Percentiles rank a stretch among this genome's conserved stretches.
Evolutionary conservation across 1,284 basidiomycete species (phyloP).

Genomic region (Malassezia slooffiae): DNA sequence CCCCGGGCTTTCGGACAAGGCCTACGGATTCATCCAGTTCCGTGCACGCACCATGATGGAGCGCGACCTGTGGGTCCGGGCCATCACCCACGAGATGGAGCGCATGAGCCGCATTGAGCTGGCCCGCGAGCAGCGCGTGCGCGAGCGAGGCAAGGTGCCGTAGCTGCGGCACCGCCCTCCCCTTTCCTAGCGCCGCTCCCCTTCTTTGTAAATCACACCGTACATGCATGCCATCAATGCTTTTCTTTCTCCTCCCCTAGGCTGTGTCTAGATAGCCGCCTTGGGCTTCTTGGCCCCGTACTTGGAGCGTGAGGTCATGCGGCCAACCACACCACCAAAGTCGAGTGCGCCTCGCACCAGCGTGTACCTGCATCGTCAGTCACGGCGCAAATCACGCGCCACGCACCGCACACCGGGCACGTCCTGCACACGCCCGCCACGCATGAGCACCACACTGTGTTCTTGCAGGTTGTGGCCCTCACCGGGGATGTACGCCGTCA

Average conservation of each 20-base stretch:
- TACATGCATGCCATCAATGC: neutral
- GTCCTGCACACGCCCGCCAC: constrained; percentile 93
- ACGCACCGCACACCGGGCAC: constrained; percentile 54
- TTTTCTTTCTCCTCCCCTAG: neutral
- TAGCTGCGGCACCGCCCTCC: too few species aligned
- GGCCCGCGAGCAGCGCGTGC: constrained; percentile 38
- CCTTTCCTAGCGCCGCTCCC: too few species aligned
- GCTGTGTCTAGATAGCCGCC: constrained; percentile 6
- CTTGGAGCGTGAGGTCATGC: constrained; percentile 71
- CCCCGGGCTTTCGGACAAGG: constrained; percentile 56
- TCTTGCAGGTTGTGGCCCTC: constrained; percentile 98
- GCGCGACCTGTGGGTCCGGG: constrained; percentile 77
- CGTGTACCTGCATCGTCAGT: constrained; percentile 90
- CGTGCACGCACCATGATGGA: constrained; percentile 67
- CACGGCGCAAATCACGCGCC: neutral
- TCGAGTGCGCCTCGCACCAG: constrained; percentile 85
- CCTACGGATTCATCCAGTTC: constrained; percentile 57
- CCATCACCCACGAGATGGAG: constrained; percentile 70
- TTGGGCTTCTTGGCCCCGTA: constrained; percentile 88
- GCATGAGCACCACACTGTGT: constrained; percentile 83
- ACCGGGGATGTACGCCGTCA: constrained; percentile 89
- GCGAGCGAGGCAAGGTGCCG: constrained; percentile 24
- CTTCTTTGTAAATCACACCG: too few species aligned
- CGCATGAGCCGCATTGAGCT: constrained; percentile 50
- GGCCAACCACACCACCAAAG: constrained; percentile 76